These are phyloP conservation scores for Boletus rufocinnamomeus DNA, from an alignment of 768 basidiomycete species.

Conservation along the genomic window DNA sequence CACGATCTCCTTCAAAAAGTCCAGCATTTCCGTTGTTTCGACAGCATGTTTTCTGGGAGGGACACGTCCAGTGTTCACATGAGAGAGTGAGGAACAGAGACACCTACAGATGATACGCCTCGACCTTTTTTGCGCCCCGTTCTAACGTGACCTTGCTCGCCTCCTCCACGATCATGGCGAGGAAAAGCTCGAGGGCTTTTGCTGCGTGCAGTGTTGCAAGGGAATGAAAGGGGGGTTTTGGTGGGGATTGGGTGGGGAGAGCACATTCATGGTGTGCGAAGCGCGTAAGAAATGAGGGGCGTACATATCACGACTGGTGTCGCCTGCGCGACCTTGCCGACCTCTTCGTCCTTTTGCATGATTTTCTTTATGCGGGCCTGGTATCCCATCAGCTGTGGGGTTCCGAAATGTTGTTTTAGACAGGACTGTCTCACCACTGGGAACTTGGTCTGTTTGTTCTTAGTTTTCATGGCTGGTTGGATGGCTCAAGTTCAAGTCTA, in stretches of 20 bases:
- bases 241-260: background rate
- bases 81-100: background rate
- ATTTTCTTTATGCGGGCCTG: constrained; percentile 99
- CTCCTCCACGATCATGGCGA: constrained; percentile 81
- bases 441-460: constrained; percentile 90
- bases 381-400: constrained; percentile 12
- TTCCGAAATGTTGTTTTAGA: background rate
- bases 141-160: constrained; percentile 76
- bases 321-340: constrained; percentile 96
- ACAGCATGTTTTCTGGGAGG: constrained; percentile 86
- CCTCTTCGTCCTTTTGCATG: constrained; percentile 99
- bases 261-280: constrained; percentile 15
- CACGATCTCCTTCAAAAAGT: constrained; percentile 93
- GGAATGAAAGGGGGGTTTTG: background rate
- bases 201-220: constrained; percentile 48
- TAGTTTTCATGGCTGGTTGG: constrained; percentile 68
- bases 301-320: constrained; percentile 95
- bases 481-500: background rate
- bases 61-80: constrained; percentile 6
- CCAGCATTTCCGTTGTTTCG: constrained; percentile 83
- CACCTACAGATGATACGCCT: constrained; percentile 90
- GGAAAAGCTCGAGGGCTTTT: constrained; percentile 91
- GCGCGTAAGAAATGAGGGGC: constrained; percentile 36
- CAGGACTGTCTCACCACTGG: constrained; percentile 65
- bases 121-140: constrained; percentile 84